phyloP scores from a whole-genome alignment of 768 basidiomycete genomes.

The Amanita phalloides region DNA sequence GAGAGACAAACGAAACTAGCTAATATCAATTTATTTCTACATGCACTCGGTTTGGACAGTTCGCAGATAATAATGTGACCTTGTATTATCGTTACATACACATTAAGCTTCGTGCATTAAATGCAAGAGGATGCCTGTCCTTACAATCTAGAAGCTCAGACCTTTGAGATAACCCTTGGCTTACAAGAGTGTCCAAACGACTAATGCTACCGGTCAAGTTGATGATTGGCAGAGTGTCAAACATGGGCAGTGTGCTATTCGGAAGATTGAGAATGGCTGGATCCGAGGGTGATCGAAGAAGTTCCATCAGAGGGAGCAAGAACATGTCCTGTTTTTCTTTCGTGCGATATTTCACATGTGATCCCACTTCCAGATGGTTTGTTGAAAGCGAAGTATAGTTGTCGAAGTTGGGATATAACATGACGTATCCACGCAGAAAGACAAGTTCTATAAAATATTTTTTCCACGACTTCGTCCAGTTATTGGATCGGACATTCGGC shows the following conservation, averaged over 20 bases:
- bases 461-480: conserved; percentile 81
- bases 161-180: conserved; percentile 23
- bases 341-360: conserved; percentile 58
- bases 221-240: conserved; percentile 50
- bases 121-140: conserved; percentile 3
- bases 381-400: conserved; percentile 70
- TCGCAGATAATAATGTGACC: conserved; percentile 59
- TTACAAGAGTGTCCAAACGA: conserved; percentile 20
- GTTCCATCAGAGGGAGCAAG: conserved; percentile 56
- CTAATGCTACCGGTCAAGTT: conserved; percentile 51
- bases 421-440: conserved; percentile 72
- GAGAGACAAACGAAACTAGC: conserved; percentile 69
- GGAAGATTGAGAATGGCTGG: conserved; percentile 49
- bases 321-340: conserved; percentile 55
- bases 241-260: conserved; percentile 34
- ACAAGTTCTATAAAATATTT: conserved; percentile 82
- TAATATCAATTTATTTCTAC: conserved; percentile 89
- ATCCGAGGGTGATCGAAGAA: conserved; percentile 15
- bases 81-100: conserved; percentile 10
- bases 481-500: conserved; percentile 68
- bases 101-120: conserved; percentile 17
- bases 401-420: conserved; percentile 83
- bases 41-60: conserved; percentile 59
- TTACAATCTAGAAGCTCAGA: conserved; percentile 23
- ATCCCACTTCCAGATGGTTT: conserved; percentile 82